Percentiles rank a stretch among this genome's conserved stretches.
phyloP scores from a whole-genome alignment of 495 filamentous ascomycete species.

The Evansstolkia leycettana region DNA sequence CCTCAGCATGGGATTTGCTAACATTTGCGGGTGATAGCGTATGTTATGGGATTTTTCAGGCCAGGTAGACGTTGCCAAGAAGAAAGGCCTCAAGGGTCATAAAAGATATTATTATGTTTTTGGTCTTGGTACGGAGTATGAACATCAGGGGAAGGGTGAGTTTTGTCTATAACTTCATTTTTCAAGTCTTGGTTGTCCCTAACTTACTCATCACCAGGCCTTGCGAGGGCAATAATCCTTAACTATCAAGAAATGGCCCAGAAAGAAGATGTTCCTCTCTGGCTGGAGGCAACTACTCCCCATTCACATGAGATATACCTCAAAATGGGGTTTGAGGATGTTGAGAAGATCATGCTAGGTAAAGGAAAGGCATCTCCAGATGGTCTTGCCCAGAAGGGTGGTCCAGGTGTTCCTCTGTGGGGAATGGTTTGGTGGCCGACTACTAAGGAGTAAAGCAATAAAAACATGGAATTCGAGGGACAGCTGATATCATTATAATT shows the following conservation, averaged over 20 bases:
- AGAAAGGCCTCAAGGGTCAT: constrained; percentile 11
- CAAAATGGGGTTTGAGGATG: constrained; percentile 16
- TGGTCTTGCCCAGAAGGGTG: constrained; percentile 9
- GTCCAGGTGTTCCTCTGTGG: constrained; percentile 13
- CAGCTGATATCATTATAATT: no score
- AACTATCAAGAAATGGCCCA: constrained; percentile 10
- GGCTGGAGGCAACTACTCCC: constrained; percentile 16
- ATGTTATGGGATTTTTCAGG: constrained; percentile 15
- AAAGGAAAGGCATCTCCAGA: constrained; percentile 14
- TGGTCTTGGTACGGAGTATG: constrained; percentile 15
- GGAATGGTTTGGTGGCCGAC: constrained; percentile 23
- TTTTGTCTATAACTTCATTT: neutral
- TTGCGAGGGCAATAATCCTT: constrained; percentile 14
- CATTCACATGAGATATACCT: constrained; percentile 13
- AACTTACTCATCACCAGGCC: constrained; percentile 3
- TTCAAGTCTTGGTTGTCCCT: neutral
- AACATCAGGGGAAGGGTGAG: constrained; percentile 17
- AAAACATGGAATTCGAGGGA: no score
- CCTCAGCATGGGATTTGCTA: neutral
- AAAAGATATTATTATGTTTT: constrained; percentile 18
- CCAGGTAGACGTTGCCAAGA: constrained; percentile 16
- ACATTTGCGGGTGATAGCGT: constrained; percentile 3
- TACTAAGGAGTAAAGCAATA: neutral
- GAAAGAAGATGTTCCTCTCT: constrained; percentile 13
- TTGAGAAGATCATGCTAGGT: constrained; percentile 14